phyloP scores from a whole-genome alignment of 2,329 filamentous ascomycete genomes.

The Pleomassaria siparia region DNA sequence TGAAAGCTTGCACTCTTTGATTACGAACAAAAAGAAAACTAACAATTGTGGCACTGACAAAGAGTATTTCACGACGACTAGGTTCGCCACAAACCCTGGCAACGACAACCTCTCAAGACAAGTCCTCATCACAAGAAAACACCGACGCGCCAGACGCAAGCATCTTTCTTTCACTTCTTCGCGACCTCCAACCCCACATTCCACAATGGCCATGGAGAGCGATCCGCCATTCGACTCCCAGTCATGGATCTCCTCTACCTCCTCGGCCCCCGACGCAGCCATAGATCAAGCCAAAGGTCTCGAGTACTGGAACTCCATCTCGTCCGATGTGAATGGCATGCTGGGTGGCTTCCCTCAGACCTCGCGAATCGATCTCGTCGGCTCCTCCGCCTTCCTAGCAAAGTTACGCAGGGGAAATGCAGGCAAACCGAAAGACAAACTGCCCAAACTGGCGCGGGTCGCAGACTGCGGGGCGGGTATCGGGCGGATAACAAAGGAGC shows the following conservation, averaged over 20 bases:
- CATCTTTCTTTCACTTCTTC: neutral
- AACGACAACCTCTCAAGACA: no score
- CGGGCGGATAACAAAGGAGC: conserved; percentile 76
- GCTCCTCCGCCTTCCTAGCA: conserved; percentile 68
- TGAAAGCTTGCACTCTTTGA: neutral
- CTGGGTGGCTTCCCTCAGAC: conserved; percentile 73
- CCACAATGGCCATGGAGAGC: conserved; percentile 30
- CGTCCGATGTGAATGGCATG: conserved; percentile 69
- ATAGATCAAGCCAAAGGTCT: conserved; percentile 49
- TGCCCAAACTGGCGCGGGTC: conserved; percentile 44
- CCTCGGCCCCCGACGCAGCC: conserved; percentile 42
- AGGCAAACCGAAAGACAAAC: conserved; percentile 14
- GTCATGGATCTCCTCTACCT: conserved; percentile 9
- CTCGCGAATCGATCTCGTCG: conserved; percentile 70
- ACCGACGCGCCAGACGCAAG: conserved; percentile 1
- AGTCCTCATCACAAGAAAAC: neutral
- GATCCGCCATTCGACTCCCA: conserved; percentile 21
- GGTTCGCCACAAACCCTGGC: no score
- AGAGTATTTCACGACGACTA: no score
- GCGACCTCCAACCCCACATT: neutral
- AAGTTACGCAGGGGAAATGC: conserved; percentile 53
- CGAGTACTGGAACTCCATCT: conserved; percentile 55
- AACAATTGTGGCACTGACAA: no score
- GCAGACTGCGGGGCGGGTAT: conserved; percentile 71
- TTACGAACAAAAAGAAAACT: neutral